Percentiles rank a stretch among this genome's conserved stretches.
These are phyloP conservation scores for Nematodospora valgi DNA, from an alignment of 805 yeast species.

Conservation along the genomic window DNA sequence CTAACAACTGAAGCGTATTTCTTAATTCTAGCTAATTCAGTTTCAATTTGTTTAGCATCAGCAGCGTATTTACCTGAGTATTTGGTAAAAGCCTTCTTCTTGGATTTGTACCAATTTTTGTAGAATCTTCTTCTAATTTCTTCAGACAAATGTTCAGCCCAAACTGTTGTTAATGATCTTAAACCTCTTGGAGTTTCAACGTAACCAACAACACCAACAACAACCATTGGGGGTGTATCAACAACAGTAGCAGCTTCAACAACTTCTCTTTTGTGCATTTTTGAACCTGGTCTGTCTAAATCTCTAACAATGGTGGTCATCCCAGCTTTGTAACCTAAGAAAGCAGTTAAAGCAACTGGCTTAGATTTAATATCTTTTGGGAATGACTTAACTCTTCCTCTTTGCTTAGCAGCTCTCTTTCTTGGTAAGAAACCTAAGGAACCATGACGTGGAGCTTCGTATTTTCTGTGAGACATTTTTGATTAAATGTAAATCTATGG, in stretches of 20 bases:
- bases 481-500: not conserved
- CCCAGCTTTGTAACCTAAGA: slow-evolving; percentile 99
- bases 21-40: slow-evolving; percentile 97
- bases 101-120: slow-evolving; percentile 99
- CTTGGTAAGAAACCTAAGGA: slow-evolving; percentile 99
- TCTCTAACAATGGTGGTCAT: slow-evolving; percentile 99
- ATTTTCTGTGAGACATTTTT: slow-evolving; percentile 99
- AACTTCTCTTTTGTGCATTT: slow-evolving; percentile 99
- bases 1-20: slow-evolving; percentile 98
- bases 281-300: slow-evolving; percentile 99
- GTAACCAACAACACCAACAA: slow-evolving; percentile 99
- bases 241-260: slow-evolving; percentile 99
- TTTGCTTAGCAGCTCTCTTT: slow-evolving; percentile 98
- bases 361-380: slow-evolving; percentile 97
- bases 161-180: slow-evolving; percentile 98
- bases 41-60: slow-evolving; percentile 83
- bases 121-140: slow-evolving; percentile 99
- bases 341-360: slow-evolving; percentile 98
- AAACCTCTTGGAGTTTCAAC: slow-evolving; percentile 99
- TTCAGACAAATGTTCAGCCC: slow-evolving; percentile 99
- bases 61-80: slow-evolving; percentile 98
- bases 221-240: slow-evolving; percentile 98
- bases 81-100: slow-evolving; percentile 99
- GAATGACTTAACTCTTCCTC: slow-evolving; percentile 99
- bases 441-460: slow-evolving; percentile 99